phyloP scores from a whole-genome alignment of 73 alveolate species.

The Paramecium primaurelia region DNA sequence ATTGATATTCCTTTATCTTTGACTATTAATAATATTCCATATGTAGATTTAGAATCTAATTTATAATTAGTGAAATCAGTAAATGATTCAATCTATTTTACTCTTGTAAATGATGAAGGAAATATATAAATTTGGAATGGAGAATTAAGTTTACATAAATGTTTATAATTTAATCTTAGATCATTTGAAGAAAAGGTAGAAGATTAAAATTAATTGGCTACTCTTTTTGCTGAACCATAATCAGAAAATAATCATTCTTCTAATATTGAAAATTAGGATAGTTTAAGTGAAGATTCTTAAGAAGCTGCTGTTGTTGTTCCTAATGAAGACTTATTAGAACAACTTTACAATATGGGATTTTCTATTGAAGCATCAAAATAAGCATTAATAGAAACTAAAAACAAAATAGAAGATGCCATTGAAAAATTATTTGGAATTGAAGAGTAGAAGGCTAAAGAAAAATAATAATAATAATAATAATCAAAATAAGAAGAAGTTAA shows the following conservation, averaged over 20 bases:
- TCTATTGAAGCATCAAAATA: neutral
- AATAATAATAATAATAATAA: neutral
- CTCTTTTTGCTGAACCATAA: neutral
- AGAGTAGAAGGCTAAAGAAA: slow-evolving; percentile 9
- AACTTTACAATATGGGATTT: slow-evolving; percentile 11
- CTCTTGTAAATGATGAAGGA: neutral
- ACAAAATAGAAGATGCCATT: neutral
- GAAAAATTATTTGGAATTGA: neutral
- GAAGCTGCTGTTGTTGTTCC: neutral
- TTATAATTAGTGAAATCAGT: neutral
- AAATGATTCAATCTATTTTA: neutral
- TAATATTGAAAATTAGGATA: neutral
- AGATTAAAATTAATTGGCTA: neutral
- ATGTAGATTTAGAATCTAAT: neutral
- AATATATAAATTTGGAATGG: neutral
- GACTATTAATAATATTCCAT: slow-evolving; percentile 3
- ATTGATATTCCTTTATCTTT: neutral
- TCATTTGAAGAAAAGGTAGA: neutral
- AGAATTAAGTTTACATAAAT: neutral
- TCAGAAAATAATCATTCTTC: neutral
- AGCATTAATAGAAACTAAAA: slow-evolving; percentile 22
- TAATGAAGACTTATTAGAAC: neutral
- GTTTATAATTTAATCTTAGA: neutral
- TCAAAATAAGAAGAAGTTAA: neutral
- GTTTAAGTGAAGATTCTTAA: neutral